Evolutionary conservation across 495 filamentous ascomycete genomes (phyloP), one percentile per base, ranked within the genome.

Genomic region (Oidiodendron maius): DNA sequence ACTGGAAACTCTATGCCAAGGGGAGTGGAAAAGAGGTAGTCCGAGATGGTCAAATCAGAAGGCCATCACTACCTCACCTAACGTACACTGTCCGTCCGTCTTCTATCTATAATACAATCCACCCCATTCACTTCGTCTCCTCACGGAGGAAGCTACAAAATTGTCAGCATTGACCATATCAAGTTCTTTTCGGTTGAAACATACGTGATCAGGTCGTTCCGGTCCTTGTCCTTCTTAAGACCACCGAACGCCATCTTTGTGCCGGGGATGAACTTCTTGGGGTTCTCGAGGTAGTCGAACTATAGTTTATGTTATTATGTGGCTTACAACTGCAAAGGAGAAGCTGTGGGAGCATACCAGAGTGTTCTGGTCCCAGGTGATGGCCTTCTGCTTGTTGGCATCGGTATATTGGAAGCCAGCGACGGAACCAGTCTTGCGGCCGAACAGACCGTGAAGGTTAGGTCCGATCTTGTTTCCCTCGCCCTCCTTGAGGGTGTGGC

Each of bases 161-260:
- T 8, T 24, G 34, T 56, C 49, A 56, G 53, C 36, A 28, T 44
- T 10, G 18, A 4, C 9, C 24, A 44, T 9, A 32, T 39, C 3
- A 16, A 15, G 25, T 1, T 37, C 22, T 25, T 21, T 18, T 20
- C n/a, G n/a, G 16, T 9, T 17, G 17, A 39, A 60, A 77, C 88
- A 60, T 85, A 95, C 88, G 90, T 91, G 80, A 97, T 95, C 59
- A 99, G 79, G 74, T 99, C 94, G 72, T 97, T 97, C 69, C 93
- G 80, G 76, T 99, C 93, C 86, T 96, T 96, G 58, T 77, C 81
- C 86, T 99, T 99, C 91, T 99, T 99, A 59, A 99, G 77, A 65
- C 93, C 93, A 75, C 93, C 93, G 70, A 99, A 99, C 63, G 93
- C 93, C 93, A 99, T 99, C 89, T 99, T 99, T 71, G 93, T 99